A percentile compares a stretch with the other conserved stretches of the same genome.
Evolutionary conservation across 306 rosid genomes (phyloP).

Genomic region (Cercis canadensis): DNA sequence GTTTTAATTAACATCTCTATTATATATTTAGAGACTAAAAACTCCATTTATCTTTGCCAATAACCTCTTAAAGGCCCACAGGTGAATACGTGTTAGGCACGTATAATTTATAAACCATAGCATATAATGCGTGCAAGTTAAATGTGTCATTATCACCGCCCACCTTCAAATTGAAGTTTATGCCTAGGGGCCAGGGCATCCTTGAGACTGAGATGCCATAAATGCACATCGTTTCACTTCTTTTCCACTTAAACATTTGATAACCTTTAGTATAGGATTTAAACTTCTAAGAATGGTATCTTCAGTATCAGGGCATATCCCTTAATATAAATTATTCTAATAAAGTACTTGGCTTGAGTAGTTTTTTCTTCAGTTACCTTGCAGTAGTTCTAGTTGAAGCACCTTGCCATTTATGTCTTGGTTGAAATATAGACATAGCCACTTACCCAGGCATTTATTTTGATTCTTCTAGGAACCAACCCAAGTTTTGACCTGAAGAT

Average conservation of each 20-base stretch:
- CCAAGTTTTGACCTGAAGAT: conserved; percentile 1
- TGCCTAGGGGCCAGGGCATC: neutral
- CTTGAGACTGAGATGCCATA: neutral
- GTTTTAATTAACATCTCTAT: too few relatives aligned
- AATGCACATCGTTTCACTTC: neutral
- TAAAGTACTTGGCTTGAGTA: conserved; percentile 5
- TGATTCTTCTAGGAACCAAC: neutral
- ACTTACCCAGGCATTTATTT: conserved; percentile 21
- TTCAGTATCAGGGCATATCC: neutral
- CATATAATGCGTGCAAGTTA: conserved; percentile 27
- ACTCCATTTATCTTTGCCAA: too few relatives aligned
- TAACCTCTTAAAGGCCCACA: too few relatives aligned
- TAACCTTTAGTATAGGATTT: too few relatives aligned
- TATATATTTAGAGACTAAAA: too few relatives aligned
- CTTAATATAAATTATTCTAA: neutral
- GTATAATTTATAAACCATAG: neutral
- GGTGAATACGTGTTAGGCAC: neutral
- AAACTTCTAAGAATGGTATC: too few relatives aligned
- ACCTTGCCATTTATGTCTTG: neutral
- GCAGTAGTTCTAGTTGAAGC: too few relatives aligned
- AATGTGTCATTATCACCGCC: conserved; percentile 21
- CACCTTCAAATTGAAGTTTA: neutral
- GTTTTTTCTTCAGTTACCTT: neutral
- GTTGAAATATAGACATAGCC: neutral
- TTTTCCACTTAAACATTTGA: neutral